Evolutionary conservation across 768 basidiomycete genomes (phyloP).

Genomic region (Calvatia gigantea): DNA sequence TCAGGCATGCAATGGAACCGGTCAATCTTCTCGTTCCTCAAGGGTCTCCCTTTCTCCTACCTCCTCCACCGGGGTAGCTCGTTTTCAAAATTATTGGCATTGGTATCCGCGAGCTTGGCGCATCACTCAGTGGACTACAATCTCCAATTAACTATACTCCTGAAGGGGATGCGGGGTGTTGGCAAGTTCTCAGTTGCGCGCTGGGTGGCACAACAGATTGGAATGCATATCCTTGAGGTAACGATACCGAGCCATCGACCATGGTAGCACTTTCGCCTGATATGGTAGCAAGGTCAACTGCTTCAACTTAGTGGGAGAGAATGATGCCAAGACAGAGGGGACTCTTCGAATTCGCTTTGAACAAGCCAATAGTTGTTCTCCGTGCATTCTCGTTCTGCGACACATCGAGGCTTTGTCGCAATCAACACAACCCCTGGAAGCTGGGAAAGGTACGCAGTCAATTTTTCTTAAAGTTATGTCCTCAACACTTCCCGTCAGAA

Average conservation of each 20-base stretch:
- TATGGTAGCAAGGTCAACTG: constrained; percentile 66
- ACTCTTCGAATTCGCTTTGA: constrained; percentile 71
- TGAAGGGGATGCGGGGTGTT: constrained; percentile 76
- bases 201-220: constrained; percentile 56
- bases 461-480: neutral
- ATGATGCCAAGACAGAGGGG: constrained; percentile 69
- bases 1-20: constrained; percentile 18
- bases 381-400: constrained; percentile 79
- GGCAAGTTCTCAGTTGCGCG: constrained; percentile 74
- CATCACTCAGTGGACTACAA: constrained; percentile 55
- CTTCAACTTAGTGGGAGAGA: constrained; percentile 79
- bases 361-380: constrained; percentile 72
- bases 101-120: constrained; percentile 58
- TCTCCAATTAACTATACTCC: constrained; percentile 65
- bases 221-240: constrained; percentile 81
- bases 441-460: constrained; percentile 53
- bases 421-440: constrained; percentile 59
- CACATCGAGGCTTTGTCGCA: constrained; percentile 79
- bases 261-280: neutral
- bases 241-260: neutral
- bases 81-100: constrained; percentile 46
- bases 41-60: constrained; percentile 17
- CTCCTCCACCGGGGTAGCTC: constrained; percentile 32
- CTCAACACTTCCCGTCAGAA: constrained; percentile 37
- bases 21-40: constrained; percentile 22